Evolutionary conservation across 768 basidiomycete genomes (phyloP), one percentile per base, ranked within the genome.

Genomic region (Hortiboletus campestris): DNA sequence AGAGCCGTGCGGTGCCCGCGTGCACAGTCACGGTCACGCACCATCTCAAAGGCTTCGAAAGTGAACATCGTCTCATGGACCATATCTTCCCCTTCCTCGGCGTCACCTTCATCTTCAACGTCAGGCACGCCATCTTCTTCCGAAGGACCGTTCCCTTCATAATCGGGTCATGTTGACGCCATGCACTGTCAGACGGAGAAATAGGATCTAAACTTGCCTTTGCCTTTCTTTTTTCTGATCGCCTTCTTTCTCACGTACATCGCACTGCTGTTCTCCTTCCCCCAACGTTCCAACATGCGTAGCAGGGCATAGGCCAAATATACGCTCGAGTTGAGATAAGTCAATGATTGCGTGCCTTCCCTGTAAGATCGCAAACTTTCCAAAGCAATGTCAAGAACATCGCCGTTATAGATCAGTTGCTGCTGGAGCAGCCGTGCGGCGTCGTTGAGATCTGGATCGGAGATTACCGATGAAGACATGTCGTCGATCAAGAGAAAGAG

Each of bases 401-500:
- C 94, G 34, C 92, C 94, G 63, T 94, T 94, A 75, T 98, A 98
- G 65, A 98, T 88, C 25, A 99, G 77, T 69, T 97, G 92, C 59
- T 93, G 85, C 63, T 94, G 91, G 2, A 98, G 78, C 19, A 88
- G 76, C 51, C 84, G 84, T 46, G 94, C 89, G 25, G 89, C 86
- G 35, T 96, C 93, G 42, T 76, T 74, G 59, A 93, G 78, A 60
- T 64, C 57, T 22, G 70, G 44, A 57, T 73, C 70, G 67, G 70
- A 72, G 46, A 72, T 72, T 38, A 64, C 63, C 49, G 80, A 75
- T 44, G 78, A 76, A 32, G 86, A 80, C 87, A 99, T 94, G 45
- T 74, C 74, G 64, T 98, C 94, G 67, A 98, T 86, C 64, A 96
- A 83, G 44, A 92, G 81, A 31, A 98, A 80, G 51, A 98, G 79